Evolutionary conservation across 2,329 filamentous ascomycete genomes (phyloP).

Genomic region (Scytalidium lignicola): DNA sequence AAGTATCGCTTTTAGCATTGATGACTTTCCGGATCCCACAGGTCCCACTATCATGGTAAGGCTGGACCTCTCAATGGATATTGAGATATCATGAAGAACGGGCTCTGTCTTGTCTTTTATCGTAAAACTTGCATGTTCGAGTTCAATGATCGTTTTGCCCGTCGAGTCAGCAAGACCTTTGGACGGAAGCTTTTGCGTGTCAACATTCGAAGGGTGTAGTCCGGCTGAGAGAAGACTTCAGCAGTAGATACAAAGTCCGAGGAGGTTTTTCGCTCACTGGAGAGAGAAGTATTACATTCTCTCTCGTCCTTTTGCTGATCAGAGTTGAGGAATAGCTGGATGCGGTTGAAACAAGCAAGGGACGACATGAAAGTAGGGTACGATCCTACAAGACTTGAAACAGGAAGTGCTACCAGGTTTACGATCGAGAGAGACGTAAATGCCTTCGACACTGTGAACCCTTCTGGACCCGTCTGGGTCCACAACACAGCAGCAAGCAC

Average conservation of each 20-base stretch:
- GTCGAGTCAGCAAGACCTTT: too few species aligned
- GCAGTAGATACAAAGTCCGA: too few species aligned
- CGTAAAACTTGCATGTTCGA: background rate
- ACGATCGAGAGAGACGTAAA: slow-evolving; percentile 4
- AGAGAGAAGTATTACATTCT: too few species aligned
- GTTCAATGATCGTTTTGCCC: too few species aligned
- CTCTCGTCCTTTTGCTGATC: too few species aligned
- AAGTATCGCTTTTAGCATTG: slow-evolving; percentile 28
- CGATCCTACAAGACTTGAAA: background rate
- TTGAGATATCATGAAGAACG: background rate
- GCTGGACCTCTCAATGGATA: background rate
- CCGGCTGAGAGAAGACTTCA: too few species aligned
- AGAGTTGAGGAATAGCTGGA: background rate
- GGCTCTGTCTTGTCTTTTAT: too few species aligned
- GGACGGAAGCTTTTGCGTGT: too few species aligned
- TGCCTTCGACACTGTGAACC: background rate
- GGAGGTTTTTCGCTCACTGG: too few species aligned
- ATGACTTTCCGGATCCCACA: slow-evolving; percentile 29
- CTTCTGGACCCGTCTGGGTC: background rate
- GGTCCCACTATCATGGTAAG: slow-evolving; percentile 16
- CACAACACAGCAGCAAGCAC: background rate
- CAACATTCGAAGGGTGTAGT: too few species aligned
- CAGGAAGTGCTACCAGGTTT: background rate
- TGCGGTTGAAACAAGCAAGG: slow-evolving; percentile 3
- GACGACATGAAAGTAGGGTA: background rate